Evolutionary conservation across 306 rosid genomes (phyloP).

Genomic region (Casuarina equisetifolia): DNA sequence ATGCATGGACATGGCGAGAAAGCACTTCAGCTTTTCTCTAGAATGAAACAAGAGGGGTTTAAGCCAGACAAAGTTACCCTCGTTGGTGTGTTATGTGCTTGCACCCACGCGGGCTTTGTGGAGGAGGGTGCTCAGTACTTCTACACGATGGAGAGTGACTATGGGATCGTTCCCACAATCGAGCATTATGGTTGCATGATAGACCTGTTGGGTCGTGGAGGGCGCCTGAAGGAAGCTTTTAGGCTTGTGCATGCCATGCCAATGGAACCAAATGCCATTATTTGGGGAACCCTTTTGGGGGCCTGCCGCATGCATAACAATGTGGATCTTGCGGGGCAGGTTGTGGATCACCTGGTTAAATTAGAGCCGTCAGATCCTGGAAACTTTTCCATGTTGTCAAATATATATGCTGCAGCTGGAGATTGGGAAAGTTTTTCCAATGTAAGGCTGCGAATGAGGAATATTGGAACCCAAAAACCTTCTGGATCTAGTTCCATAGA

Average conservation of each 20-base stretch:
- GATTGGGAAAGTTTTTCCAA: slow-evolving; percentile 70
- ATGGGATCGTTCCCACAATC: slow-evolving; percentile 57
- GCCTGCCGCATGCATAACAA: slow-evolving; percentile 81
- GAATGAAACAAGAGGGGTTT: slow-evolving; percentile 63
- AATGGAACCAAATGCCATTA: slow-evolving; percentile 63
- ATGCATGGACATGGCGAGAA: slow-evolving; percentile 71
- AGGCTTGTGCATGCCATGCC: slow-evolving; percentile 68
- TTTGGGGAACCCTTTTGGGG: slow-evolving; percentile 76
- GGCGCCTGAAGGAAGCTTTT: slow-evolving; percentile 77
- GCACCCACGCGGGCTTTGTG: slow-evolving; percentile 73
- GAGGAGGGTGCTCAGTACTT: slow-evolving; percentile 65
- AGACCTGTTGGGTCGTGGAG: slow-evolving; percentile 82
- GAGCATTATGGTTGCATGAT: slow-evolving; percentile 89
- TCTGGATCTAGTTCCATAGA: slow-evolving; percentile 86
- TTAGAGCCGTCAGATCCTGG: slow-evolving; percentile 65
- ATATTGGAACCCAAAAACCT: slow-evolving; percentile 58
- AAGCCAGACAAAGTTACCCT: slow-evolving; percentile 68
- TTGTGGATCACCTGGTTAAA: slow-evolving; percentile 48
- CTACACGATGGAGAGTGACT: slow-evolving; percentile 62
- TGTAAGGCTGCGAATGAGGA: slow-evolving; percentile 61
- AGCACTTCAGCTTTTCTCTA: slow-evolving; percentile 67
- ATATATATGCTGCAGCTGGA: slow-evolving; percentile 81
- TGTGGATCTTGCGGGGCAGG: slow-evolving; percentile 60
- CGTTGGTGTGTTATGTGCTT: slow-evolving; percentile 74
- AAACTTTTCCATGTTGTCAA: slow-evolving; percentile 67